These are phyloP conservation scores for Halophytophthora polymorphica DNA, from an alignment of 352 stramenopile genomes.

Conservation along the genomic window DNA sequence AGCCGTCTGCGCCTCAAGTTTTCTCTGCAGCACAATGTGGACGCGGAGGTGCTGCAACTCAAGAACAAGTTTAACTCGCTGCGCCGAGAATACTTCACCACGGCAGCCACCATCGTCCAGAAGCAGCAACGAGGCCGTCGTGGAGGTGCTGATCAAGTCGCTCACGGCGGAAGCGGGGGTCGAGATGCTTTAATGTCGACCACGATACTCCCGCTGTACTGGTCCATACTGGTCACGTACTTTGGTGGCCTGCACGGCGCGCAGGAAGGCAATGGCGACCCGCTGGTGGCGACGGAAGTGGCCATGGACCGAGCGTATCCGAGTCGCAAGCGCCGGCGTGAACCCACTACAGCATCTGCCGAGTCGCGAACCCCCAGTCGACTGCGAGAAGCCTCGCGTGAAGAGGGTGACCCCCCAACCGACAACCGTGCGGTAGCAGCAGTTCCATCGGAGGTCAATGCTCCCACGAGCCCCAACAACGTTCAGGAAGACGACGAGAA, in stretches of 20 bases:
- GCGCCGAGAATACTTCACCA: neutral
- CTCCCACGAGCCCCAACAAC: too few relatives aligned
- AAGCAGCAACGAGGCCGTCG: neutral
- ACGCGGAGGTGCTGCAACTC: neutral
- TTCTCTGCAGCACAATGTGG: neutral
- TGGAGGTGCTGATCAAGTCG: too few relatives aligned
- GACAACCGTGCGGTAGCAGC: neutral
- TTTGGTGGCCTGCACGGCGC: neutral
- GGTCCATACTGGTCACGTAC: neutral
- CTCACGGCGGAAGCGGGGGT: too few relatives aligned
- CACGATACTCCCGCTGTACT: neutral
- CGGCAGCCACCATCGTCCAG: neutral
- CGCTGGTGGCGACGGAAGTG: neutral
- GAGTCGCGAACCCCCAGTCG: too few relatives aligned
- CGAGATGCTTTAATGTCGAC: too few relatives aligned
- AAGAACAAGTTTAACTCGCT: constrained; percentile 2
- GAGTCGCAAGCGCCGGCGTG: neutral
- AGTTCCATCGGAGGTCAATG: neutral
- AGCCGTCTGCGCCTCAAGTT: neutral
- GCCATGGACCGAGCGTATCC: neutral
- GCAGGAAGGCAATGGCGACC: neutral
- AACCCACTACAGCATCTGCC: neutral
- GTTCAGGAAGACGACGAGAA: neutral
- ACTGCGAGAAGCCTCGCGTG: too few relatives aligned
- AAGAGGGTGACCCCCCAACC: neutral